Conservation (phyloP, 148 eudicot genomes). For the Simmondsia chinensis region DNA sequence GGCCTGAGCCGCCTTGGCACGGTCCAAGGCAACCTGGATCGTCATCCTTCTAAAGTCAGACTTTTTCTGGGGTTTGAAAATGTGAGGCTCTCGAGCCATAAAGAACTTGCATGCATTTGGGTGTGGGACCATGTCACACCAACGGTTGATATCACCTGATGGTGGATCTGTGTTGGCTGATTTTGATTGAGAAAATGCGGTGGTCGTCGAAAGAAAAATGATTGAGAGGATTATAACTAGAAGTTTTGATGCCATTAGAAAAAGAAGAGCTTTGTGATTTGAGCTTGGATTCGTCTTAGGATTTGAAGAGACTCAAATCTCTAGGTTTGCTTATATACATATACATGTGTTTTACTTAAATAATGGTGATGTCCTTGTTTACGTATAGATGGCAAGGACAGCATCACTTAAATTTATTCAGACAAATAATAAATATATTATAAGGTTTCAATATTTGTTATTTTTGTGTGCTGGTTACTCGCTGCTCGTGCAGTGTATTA, state of each 20-base stretch:
- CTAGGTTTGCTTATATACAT: conserved; percentile 15
- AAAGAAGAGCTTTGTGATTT: neutral
- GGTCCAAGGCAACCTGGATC: conserved; percentile 39
- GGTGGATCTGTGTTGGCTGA: conserved; percentile 1
- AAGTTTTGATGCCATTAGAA: conserved; percentile 8
- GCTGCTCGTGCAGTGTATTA: too few species aligned
- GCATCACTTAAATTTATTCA: too few species aligned
- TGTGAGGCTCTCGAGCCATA: conserved; percentile 22
- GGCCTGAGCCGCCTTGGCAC: conserved; percentile 25
- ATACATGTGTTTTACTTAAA: neutral
- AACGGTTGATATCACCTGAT: conserved; percentile 16
- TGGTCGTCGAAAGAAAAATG: conserved; percentile 5
- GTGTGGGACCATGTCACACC: conserved; percentile 53
- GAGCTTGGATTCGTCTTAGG: neutral
- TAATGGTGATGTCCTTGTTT: conserved; percentile 9
- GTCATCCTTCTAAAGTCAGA: conserved; percentile 44
- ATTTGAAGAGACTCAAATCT: conserved; percentile 10
- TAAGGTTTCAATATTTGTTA: too few species aligned
- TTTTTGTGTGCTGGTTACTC: too few species aligned
- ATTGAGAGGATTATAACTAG: neutral
- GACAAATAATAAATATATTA: too few species aligned
- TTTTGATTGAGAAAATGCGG: neutral
- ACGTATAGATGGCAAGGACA: too few species aligned
- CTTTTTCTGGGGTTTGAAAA: conserved; percentile 15
- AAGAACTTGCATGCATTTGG: conserved; percentile 35